These are phyloP conservation scores for Aspergillus diversus DNA, from an alignment of 495 filamentous ascomycete species.

Conservation along the genomic window DNA sequence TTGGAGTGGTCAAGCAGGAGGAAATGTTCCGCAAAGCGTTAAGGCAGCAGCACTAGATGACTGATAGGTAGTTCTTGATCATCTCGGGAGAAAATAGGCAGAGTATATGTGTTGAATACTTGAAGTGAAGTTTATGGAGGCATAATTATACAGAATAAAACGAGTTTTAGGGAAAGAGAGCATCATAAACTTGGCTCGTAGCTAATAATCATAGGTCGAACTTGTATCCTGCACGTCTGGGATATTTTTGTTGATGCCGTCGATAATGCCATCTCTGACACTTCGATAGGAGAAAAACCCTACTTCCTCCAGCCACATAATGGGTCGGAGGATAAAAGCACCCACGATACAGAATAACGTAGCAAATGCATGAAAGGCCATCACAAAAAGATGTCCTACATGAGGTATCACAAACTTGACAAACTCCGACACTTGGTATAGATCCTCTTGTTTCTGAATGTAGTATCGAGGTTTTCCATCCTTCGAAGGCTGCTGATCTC, in stretches of 20 bases:
- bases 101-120: not conserved
- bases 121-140: too few relatives aligned
- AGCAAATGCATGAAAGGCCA: conserved; percentile 62
- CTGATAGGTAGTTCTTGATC: not conserved
- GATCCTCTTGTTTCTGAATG: conserved; percentile 75
- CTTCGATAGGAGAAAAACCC: conserved; percentile 13
- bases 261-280: conserved; percentile 9
- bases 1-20: conserved; percentile 66
- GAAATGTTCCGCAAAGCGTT: conserved; percentile 46
- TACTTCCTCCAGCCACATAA: conserved; percentile 45
- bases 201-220: not conserved
- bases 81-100: not conserved
- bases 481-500: conserved; percentile 17
- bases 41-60: conserved; percentile 30
- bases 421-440: conserved; percentile 81
- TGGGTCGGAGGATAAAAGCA: conserved; percentile 53
- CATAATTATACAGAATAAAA: too few relatives aligned
- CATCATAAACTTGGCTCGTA: not conserved
- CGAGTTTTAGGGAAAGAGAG: not conserved
- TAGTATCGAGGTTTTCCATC: conserved; percentile 57
- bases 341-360: conserved; percentile 65
- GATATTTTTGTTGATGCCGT: conserved; percentile 9
- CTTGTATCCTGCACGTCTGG: not conserved
- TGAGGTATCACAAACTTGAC: conserved; percentile 64
- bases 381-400: conserved; percentile 47